These are phyloP conservation scores for Cadophora luteo-olivacea DNA, from an alignment of 2,329 filamentous ascomycete species.

Conservation along the genomic window DNA sequence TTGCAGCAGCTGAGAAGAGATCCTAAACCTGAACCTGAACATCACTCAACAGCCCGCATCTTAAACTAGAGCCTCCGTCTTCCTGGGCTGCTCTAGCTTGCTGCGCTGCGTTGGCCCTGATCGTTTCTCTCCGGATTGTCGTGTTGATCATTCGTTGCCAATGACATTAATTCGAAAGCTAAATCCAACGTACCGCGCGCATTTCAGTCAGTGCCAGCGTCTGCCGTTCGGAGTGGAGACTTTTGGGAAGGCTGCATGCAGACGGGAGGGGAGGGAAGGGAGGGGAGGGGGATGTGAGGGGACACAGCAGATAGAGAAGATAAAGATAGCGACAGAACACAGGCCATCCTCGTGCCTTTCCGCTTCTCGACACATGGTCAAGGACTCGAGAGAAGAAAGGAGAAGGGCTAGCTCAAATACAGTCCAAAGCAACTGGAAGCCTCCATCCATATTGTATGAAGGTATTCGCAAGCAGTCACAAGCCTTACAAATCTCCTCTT, in stretches of 20 bases:
- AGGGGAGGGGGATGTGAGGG: background rate
- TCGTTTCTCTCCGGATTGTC: constrained; percentile 4
- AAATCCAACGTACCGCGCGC: background rate
- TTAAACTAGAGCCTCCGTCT: background rate
- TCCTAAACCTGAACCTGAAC: background rate
- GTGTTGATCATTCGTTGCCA: constrained; percentile 5
- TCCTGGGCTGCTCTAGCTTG: constrained; percentile 1
- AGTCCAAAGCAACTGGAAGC: background rate
- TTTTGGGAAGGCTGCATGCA: background rate
- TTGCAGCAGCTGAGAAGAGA: constrained; percentile 1
- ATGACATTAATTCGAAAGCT: background rate
- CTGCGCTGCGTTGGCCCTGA: background rate
- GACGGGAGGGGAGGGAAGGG: background rate
- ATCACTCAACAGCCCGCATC: background rate
- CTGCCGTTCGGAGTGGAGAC: constrained; percentile 7
- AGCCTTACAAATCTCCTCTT: background rate
- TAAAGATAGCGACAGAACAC: constrained; percentile 1
- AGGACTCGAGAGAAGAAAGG: background rate
- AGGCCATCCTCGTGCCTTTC: background rate
- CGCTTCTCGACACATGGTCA: background rate
- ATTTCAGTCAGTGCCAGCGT: background rate
- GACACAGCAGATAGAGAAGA: background rate
- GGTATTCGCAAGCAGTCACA: background rate
- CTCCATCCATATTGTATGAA: background rate
- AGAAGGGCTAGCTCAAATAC: background rate